These are phyloP conservation scores for Aspergillus floridensis DNA, from an alignment of 2,329 filamentous ascomycete species.

Conservation along the genomic window DNA sequence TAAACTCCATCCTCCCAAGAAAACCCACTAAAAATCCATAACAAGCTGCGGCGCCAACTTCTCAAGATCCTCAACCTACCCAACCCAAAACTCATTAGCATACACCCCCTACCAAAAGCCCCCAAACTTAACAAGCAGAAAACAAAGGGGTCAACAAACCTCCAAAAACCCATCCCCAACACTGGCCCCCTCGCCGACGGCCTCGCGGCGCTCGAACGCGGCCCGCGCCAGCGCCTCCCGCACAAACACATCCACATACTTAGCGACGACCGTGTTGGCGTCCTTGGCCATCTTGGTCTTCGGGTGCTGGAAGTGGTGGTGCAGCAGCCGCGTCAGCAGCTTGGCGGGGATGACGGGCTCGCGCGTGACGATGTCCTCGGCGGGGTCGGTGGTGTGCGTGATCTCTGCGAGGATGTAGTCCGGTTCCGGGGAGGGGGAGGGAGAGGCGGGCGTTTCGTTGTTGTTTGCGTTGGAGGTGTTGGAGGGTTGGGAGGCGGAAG, in stretches of 20 bases:
- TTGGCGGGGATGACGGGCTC: slow-evolving; percentile 64
- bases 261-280: slow-evolving; percentile 72
- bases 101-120: slow-evolving; percentile 33
- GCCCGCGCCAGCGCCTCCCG: slow-evolving; percentile 81
- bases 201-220: slow-evolving; percentile 63
- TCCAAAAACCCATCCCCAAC: slow-evolving; percentile 65
- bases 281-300: slow-evolving; percentile 72
- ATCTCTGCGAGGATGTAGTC: slow-evolving; percentile 50
- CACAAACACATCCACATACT: slow-evolving; percentile 89
- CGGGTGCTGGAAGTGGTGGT: slow-evolving; percentile 72
- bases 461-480: background rate
- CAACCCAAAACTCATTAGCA: background rate
- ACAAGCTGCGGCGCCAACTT: slow-evolving; percentile 81
- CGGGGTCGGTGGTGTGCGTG: slow-evolving; percentile 23
- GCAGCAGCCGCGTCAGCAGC: slow-evolving; percentile 71
- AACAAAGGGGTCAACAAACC: slow-evolving; percentile 48
- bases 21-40: slow-evolving; percentile 66
- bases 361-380: slow-evolving; percentile 31
- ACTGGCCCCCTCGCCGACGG: slow-evolving; percentile 31
- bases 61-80: slow-evolving; percentile 83
- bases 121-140: background rate
- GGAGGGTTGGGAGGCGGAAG: slow-evolving; percentile 8
- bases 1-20: background rate
- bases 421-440: slow-evolving; percentile 21
- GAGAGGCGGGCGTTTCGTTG: slow-evolving; percentile 10